phyloP scores from a whole-genome alignment of 768 basidiomycete genomes.

The Kwoniella bestiolae region DNA sequence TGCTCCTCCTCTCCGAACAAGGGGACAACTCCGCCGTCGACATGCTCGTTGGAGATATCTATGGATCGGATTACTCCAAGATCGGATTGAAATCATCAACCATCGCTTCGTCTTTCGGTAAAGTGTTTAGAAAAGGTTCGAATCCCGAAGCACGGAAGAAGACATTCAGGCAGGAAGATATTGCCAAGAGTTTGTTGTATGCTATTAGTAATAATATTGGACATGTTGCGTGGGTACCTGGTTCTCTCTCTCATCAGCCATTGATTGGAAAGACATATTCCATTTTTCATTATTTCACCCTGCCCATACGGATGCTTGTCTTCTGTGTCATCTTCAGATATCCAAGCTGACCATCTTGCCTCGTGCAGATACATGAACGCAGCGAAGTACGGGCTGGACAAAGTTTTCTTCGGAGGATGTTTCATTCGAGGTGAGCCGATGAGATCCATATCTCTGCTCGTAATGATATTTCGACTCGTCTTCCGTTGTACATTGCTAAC shows the following conservation, averaged over 20 bases:
- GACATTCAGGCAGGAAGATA: constrained; percentile 85
- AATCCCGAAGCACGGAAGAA: constrained; percentile 68
- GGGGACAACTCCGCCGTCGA: constrained; percentile 94
- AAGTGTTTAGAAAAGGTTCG: constrained; percentile 83
- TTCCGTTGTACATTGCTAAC: neutral
- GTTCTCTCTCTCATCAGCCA: neutral
- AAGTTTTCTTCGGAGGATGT: constrained; percentile 98
- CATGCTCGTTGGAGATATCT: constrained; percentile 99
- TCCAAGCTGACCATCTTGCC: too few relatives aligned
- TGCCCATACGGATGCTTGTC: neutral
- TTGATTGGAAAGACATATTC: neutral
- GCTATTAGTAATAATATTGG: constrained; percentile 99
- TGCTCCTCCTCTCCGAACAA: constrained; percentile 88
- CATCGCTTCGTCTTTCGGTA: constrained; percentile 98
- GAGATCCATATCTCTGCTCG: neutral
- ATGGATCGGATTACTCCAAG: constrained; percentile 93
- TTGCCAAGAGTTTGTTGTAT: constrained; percentile 90
- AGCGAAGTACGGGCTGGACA: constrained; percentile 93
- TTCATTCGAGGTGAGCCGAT: constrained; percentile 84
- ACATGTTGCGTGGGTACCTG: constrained; percentile 88
- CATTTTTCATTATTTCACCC: too few relatives aligned
- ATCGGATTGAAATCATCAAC: constrained; percentile 96
- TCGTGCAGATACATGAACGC: constrained; percentile 91
- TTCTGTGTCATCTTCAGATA: too few relatives aligned
- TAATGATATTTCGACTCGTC: neutral